Conservation (phyloP, 202 grass and related monocot species). For the Miscanthus sacchariflorus region DNA sequence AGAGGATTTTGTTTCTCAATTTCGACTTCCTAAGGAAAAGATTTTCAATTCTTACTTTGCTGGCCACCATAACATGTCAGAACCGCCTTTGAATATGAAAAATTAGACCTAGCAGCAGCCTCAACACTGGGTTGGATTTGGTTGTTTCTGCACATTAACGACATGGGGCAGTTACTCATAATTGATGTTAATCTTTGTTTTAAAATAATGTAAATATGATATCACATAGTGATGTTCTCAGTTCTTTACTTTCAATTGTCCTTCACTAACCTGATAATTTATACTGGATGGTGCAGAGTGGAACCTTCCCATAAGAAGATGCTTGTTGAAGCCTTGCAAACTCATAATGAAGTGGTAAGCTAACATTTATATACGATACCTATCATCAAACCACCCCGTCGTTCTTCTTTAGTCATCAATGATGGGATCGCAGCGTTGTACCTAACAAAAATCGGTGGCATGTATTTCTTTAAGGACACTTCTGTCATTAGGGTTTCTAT, state of each 20-base stretch:
- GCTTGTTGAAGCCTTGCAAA: conserved; percentile 97
- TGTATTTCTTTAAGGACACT: background rate
- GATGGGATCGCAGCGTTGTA: background rate
- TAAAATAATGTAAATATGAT: conserved; percentile 19
- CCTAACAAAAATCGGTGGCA: background rate
- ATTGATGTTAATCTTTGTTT: background rate
- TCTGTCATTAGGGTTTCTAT: background rate
- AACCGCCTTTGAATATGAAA: conserved; percentile 16
- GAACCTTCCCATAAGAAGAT: conserved; percentile 99
- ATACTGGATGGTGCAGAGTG: conserved; percentile 64
- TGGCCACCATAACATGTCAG: background rate
- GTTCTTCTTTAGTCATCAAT: conserved; percentile 28
- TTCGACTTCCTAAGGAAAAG: background rate
- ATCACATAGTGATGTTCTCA: conserved; percentile 10
- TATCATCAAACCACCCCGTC: conserved; percentile 1
- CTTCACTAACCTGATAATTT: conserved; percentile 40
- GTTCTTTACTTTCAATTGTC: conserved; percentile 38
- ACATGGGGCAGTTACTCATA: background rate
- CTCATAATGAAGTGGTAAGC: conserved; percentile 99
- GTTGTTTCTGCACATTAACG: background rate
- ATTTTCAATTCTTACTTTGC: conserved; percentile 7
- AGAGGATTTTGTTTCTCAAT: background rate
- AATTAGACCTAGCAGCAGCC: background rate
- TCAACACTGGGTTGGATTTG: conserved; percentile 1
- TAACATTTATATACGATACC: conserved; percentile 29